Percentiles rank a stretch among this genome's conserved stretches.
phyloP scores from a whole-genome alignment of 1,139 yeast genomes.

The Yamadazyma pseudoaaseri region DNA sequence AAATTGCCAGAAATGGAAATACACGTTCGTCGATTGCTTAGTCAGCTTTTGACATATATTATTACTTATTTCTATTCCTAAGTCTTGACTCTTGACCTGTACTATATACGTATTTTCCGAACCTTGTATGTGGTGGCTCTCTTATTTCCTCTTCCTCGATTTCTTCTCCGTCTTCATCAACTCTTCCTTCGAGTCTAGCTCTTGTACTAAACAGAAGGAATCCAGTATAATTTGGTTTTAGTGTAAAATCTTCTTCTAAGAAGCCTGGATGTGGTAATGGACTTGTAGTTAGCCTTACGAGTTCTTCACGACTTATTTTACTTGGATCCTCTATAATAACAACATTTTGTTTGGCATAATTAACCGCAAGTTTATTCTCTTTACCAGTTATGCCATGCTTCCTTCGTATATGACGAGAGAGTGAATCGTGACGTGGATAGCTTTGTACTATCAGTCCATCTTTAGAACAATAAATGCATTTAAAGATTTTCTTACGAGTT shows the following conservation, averaged over 20 bases:
- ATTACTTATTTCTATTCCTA: too few relatives aligned
- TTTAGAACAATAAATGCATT: constrained; percentile 42
- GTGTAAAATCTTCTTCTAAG: constrained; percentile 28
- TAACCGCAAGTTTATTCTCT: constrained; percentile 48
- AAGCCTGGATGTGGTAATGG: constrained; percentile 35
- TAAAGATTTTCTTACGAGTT: constrained; percentile 42
- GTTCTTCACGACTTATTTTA: constrained; percentile 9
- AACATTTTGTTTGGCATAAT: constrained; percentile 46
- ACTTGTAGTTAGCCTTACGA: constrained; percentile 15
- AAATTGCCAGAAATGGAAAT: background rate
- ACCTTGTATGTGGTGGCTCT: background rate
- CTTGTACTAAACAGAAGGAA: constrained; percentile 29
- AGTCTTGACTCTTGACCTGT: too few relatives aligned
- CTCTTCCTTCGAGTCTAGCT: constrained; percentile 8
- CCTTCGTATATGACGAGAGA: constrained; percentile 46
- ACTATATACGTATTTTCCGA: background rate
- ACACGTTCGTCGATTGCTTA: background rate
- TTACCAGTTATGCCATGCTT: constrained; percentile 49
- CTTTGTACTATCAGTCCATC: constrained; percentile 40
- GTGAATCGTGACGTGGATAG: constrained; percentile 47
- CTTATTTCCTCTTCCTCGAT: constrained; percentile 1
- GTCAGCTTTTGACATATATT: too few relatives aligned
- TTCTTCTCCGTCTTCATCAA: constrained; percentile 3
- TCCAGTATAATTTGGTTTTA: constrained; percentile 32
- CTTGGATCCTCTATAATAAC: constrained; percentile 34